Evolutionary conservation across 2,329 filamentous ascomycete species (phyloP), one percentile per base, ranked within the genome.

Genomic region (Zymoseptoria crescenta): DNA sequence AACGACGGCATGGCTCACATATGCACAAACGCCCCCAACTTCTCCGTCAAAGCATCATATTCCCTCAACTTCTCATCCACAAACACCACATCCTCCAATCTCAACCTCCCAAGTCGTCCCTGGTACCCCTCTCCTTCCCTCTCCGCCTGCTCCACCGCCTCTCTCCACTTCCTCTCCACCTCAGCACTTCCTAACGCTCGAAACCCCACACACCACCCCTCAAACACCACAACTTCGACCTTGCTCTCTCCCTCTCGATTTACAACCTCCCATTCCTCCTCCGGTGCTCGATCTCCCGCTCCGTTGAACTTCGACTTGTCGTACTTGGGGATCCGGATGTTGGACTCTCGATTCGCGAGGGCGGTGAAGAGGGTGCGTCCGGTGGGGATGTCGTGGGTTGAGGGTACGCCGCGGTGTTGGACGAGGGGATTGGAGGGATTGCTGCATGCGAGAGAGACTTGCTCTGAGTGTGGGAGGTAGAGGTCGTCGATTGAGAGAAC

Each of bases 161-260:
- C 75, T 56, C 77, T 74, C 72, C 83, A 83, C 61, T 80, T 81
- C 69, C 78, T 76, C 65, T 79, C 79, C 3, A 84, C 72, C 28
- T 80, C 78, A 3, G 83, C 72, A 4, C 81, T 78, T n/a, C 75
- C 67, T 10, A 92, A 73, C 0, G 87, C 74, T 5, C 86, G 84
- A 75, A 96, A 96, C 2, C 91, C 92, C 10, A 96, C 85, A 72
- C 88, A 94, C 92, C 91, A 96, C 19, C 92, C 91, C 73, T 96
- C 91, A 63, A 96, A 86, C 55, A 96, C 83, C 21, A 96, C 81
- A 6, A 93, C 83, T 55, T 81, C 79, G 1, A 83, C 74, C 20
- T 61, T 56, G 56, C 56, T 53, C 24, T 82, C 74, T 24, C 82
- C 74, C n/a, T 73, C 77, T 2, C 72, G 74, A 64, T 84, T 84